Base-by-base conservation (phyloP, 352 stramenopile genomes). In the Pythium periplocum region DNA sequence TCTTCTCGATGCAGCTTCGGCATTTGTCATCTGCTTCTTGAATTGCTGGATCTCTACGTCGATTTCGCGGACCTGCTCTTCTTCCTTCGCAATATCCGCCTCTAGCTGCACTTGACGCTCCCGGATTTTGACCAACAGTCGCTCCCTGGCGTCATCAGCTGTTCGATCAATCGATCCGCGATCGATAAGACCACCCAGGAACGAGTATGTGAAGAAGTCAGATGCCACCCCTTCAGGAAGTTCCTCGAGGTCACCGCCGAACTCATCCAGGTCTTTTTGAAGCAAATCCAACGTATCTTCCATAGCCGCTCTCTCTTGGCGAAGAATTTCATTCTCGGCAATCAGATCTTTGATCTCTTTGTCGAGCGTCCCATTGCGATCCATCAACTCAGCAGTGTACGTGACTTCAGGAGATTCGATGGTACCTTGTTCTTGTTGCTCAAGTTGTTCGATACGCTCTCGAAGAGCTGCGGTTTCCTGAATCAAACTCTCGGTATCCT, bases 261-360 rank as follows among this genome's bases (percentile, higher is more conserved):
- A 84, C 38, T 75, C 59, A 45, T 90, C 75, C 42, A 92, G 55
- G 32, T 89, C 75, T 40, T 75, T 81, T 52, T 90, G 78, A 12
- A 89, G 45, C 2, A 35, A 38, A 54, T 90, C 78, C n/a, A 88
- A 43, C 0, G 63, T 62, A 42, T 79, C 75, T 48, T 93, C 74
- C 8, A 87, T 73, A 40, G 73, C 58, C 6, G 66, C 51, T 5
- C 78, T 68, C 42, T 71, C 59, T 45, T 74, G 51, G 7, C 78
- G 75, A 12, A 93, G 56, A 34, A 78, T 60, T 42, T 88, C 78
- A 36, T 93, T 91, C 51, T 90, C 80, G 4, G 71, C 66, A 32
- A 88, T 80, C 43, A 89, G 71, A 4, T 90, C 79, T 1, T 53
- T 70, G 7, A 93, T 83, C 50, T 93, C 80, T 26, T 88, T 83